phyloP scores from a whole-genome alignment of 129 eudicot species.

The Erigeron canadensis region DNA sequence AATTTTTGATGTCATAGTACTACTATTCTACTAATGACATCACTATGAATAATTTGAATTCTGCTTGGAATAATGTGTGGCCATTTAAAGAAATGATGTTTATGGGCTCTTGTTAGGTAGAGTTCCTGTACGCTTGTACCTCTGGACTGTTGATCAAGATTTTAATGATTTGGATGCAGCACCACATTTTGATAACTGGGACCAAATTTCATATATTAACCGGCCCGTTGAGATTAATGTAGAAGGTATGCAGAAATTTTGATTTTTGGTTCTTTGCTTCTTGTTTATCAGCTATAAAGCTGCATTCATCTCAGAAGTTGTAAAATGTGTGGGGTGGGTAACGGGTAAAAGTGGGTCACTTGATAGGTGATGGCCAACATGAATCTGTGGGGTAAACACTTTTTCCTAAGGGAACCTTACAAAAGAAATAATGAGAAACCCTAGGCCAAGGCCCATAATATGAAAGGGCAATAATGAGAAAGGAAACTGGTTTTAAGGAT shows the following conservation, averaged over 20 bases:
- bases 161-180: slow-evolving; percentile 67
- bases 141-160: slow-evolving; percentile 50
- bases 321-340: background rate
- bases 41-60: background rate
- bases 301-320: too few relatives aligned
- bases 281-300: too few relatives aligned
- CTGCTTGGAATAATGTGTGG: background rate
- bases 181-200: slow-evolving; percentile 85
- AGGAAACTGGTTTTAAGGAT: too few relatives aligned
- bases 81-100: background rate
- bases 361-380: too few relatives aligned
- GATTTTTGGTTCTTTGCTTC: background rate
- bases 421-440: too few relatives aligned
- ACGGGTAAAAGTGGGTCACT: too few relatives aligned
- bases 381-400: too few relatives aligned
- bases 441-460: too few relatives aligned
- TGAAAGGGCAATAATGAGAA: too few relatives aligned
- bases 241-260: slow-evolving; percentile 53
- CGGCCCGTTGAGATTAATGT: slow-evolving; percentile 68
- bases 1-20: slow-evolving; percentile 1
- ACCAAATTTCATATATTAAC: slow-evolving; percentile 76
- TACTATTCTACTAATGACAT: background rate
- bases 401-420: too few relatives aligned
- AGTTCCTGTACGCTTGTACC: slow-evolving; percentile 85
- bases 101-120: slow-evolving; percentile 55